These are phyloP conservation scores for Pilasporangium apinafurcum DNA, from an alignment of 352 stramenopile genomes.

Conservation along the genomic window DNA sequence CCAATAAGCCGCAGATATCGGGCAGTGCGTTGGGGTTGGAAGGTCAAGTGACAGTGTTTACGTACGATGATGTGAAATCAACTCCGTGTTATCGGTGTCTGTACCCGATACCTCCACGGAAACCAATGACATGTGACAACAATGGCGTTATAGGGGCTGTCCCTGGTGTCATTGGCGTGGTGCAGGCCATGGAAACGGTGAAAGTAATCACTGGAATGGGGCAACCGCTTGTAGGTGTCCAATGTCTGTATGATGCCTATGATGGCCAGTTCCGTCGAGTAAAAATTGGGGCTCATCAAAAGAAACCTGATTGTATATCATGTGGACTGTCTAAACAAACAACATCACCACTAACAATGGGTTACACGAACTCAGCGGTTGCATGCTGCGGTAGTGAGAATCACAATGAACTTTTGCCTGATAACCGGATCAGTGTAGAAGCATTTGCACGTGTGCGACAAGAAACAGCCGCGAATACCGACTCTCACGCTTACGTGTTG, in stretches of 20 bases:
- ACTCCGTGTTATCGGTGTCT: constrained; percentile 95
- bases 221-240: constrained; percentile 40
- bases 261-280: constrained; percentile 62
- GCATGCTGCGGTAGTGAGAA: constrained; percentile 9
- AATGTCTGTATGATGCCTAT: constrained; percentile 79
- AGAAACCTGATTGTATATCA: constrained; percentile 24
- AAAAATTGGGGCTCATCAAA: constrained; percentile 36
- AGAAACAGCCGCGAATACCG: background rate
- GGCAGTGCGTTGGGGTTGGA: constrained; percentile 94
- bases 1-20: constrained; percentile 86
- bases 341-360: background rate
- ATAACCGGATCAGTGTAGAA: constrained; percentile 25
- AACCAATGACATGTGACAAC: constrained; percentile 88
- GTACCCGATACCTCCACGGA: constrained; percentile 83
- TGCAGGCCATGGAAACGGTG: constrained; percentile 92
- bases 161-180: constrained; percentile 90
- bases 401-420: constrained; percentile 10
- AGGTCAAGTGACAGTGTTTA: constrained; percentile 95
- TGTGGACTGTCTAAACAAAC: constrained; percentile 10
- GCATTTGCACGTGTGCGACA: constrained; percentile 28
- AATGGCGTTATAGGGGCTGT: constrained; percentile 96
- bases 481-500: constrained; percentile 30
- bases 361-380: background rate
- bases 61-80: constrained; percentile 35
- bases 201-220: constrained; percentile 86